Evolutionary conservation across 805 yeast genomes (phyloP).

Genomic region (Candida tallmaniae): DNA sequence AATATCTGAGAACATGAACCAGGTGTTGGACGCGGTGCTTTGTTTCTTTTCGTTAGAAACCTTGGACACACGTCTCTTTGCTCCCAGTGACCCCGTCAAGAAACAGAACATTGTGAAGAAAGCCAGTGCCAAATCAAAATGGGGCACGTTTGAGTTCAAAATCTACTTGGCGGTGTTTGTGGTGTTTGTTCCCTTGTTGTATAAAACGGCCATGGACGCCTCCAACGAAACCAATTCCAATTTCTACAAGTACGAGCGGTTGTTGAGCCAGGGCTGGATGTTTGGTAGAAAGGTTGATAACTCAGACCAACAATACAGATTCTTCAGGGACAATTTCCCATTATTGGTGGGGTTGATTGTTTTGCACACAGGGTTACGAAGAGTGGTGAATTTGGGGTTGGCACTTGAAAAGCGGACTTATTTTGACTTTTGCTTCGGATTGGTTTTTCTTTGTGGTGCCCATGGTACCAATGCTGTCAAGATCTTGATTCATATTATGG

Average conservation of each 20-base stretch:
- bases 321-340: slow-evolving; percentile 77
- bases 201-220: slow-evolving; percentile 75
- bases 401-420: slow-evolving; percentile 35
- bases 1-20: slow-evolving; percentile 4
- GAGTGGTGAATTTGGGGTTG: slow-evolving; percentile 17
- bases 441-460: slow-evolving; percentile 61
- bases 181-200: slow-evolving; percentile 77
- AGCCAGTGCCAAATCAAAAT: slow-evolving; percentile 46
- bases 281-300: slow-evolving; percentile 89
- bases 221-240: slow-evolving; percentile 72
- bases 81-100: slow-evolving; percentile 30
- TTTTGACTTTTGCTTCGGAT: slow-evolving; percentile 75
- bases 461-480: slow-evolving; percentile 76
- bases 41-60: slow-evolving; percentile 48
- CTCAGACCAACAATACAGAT: slow-evolving; percentile 83
- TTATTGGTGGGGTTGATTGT: slow-evolving; percentile 51
- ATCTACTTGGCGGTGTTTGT: slow-evolving; percentile 61
- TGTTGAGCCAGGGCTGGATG: slow-evolving; percentile 81
- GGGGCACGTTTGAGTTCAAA: slow-evolving; percentile 75
- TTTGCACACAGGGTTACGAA: slow-evolving; percentile 52
- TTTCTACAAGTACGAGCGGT: slow-evolving; percentile 55
- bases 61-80: slow-evolving; percentile 46
- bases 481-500: slow-evolving; percentile 52
- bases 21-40: slow-evolving; percentile 16
- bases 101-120: slow-evolving; percentile 26